A percentile compares a stretch with the other conserved stretches of the same genome.
Evolutionary conservation across 768 basidiomycete species (phyloP).

Genomic region (Tylopilus cervinicoccineus): DNA sequence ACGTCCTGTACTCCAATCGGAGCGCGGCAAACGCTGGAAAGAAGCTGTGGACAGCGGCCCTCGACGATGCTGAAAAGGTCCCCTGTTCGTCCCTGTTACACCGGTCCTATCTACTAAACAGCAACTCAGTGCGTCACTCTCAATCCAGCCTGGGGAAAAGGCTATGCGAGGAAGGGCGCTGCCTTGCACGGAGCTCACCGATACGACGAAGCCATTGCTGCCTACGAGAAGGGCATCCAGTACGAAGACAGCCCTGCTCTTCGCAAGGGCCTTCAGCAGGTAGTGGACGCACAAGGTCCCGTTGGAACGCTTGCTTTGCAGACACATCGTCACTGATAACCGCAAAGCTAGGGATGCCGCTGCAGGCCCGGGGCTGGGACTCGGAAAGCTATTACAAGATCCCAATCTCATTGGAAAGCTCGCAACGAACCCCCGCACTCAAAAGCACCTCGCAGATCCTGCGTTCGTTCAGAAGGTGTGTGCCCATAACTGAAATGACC

Average conservation of each 20-base stretch:
- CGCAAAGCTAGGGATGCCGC: constrained; percentile 33
- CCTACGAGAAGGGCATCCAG: constrained; percentile 79
- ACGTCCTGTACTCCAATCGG: constrained; percentile 89
- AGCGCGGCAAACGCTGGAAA: constrained; percentile 90
- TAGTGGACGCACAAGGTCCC: constrained; percentile 77
- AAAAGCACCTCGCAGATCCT: constrained; percentile 80
- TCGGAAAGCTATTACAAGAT: constrained; percentile 79
- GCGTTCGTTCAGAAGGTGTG: constrained; percentile 68
- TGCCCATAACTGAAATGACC: not conserved
- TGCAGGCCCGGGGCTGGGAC: constrained; percentile 47
- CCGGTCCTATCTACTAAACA: constrained; percentile 4
- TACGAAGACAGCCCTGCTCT: constrained; percentile 79
- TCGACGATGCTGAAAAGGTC: constrained; percentile 90
- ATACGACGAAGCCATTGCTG: constrained; percentile 80
- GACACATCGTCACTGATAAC: constrained; percentile 1
- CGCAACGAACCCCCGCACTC: constrained; percentile 81
- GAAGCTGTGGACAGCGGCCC: constrained; percentile 68
- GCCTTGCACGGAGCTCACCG: constrained; percentile 79
- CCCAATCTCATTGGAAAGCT: constrained; percentile 82
- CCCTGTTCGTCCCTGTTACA: not conserved
- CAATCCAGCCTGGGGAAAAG: constrained; percentile 84
- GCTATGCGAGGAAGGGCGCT: constrained; percentile 88
- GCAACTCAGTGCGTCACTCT: constrained; percentile 66
- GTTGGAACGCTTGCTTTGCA: not conserved
- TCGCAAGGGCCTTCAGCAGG: constrained; percentile 85